phyloP scores from a whole-genome alignment of 164 flowering plant species.

The Litsea cubeba region DNA sequence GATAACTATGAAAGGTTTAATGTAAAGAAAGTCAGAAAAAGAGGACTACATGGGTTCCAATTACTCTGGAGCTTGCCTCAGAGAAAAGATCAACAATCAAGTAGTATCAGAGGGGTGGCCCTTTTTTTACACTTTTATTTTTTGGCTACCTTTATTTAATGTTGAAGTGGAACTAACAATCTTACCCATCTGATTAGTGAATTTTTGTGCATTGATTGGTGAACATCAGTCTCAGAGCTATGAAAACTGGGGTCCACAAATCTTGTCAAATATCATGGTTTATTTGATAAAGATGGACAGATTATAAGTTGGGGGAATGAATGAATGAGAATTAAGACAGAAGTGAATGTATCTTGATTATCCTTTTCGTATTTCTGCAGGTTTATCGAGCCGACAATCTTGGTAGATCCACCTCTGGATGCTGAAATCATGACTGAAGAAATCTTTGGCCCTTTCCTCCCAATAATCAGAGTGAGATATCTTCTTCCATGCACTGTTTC shows the following conservation, averaged over 20 bases:
- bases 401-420: conserved; percentile 79
- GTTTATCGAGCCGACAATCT: conserved; percentile 79
- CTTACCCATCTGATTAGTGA: not conserved
- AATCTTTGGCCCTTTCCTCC: conserved; percentile 91
- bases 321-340: not conserved
- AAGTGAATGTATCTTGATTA: not conserved
- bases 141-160: not conserved
- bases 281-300: not conserved
- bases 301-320: not conserved
- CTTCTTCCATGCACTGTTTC: not conserved
- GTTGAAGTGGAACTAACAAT: not conserved
- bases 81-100: too few species aligned
- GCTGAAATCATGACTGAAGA: conserved; percentile 83
- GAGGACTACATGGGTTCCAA: too few species aligned
- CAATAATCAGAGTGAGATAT: conserved; percentile 70
- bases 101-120: too few species aligned
- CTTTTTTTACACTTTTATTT: not conserved
- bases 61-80: too few species aligned
- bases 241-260: not conserved
- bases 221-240: not conserved
- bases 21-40: too few species aligned
- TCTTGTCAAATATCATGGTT: not conserved
- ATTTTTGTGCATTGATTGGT: not conserved
- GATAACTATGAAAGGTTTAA: too few species aligned
- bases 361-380: conserved; percentile 24